Percentiles rank a stretch among this genome's conserved stretches.
Evolutionary conservation across 2,329 filamentous ascomycete species (phyloP).

Genomic region (Pseudogymnoascus sp.): DNA sequence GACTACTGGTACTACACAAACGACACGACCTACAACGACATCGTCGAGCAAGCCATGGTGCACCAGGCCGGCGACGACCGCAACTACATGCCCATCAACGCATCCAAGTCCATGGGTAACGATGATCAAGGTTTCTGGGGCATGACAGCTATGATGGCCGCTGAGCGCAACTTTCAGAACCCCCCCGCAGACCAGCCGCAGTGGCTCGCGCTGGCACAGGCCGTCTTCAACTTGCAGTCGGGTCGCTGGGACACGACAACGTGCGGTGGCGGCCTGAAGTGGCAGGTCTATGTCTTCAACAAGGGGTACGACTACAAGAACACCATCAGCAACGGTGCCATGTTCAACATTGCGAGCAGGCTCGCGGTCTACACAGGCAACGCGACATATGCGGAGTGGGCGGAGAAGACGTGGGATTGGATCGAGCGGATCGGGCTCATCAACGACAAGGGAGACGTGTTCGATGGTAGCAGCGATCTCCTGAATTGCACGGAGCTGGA

Average conservation of each 20-base stretch:
- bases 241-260: conserved; percentile 57
- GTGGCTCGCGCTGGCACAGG: conserved; percentile 63
- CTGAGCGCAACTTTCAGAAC: conserved; percentile 53
- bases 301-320: conserved; percentile 69
- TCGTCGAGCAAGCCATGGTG: conserved; percentile 44
- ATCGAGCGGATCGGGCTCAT: conserved; percentile 48
- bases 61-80: conserved; percentile 46
- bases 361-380: conserved; percentile 69
- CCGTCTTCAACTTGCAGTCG: conserved; percentile 68
- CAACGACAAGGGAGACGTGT: conserved; percentile 40
- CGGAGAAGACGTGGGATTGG: conserved; percentile 62
- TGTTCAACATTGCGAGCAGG: conserved; percentile 53
- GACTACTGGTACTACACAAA: conserved; percentile 52
- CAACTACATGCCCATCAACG: conserved; percentile 44
- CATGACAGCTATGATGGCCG: conserved; percentile 57
- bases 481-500: conserved; percentile 48
- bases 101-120: conserved; percentile 56
- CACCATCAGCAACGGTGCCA: conserved; percentile 49
- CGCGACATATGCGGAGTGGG: conserved; percentile 65
- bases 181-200: conserved; percentile 46
- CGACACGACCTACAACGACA: conserved; percentile 46
- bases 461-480: conserved; percentile 49
- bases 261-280: conserved; percentile 65
- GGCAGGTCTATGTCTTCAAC: conserved; percentile 77
- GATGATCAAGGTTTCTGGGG: conserved; percentile 66